A percentile compares a stretch with the other conserved stretches of the same genome.
phyloP scores from a whole-genome alignment of 1,284 basidiomycete genomes.

The Heterobasidion irregulare region DNA sequence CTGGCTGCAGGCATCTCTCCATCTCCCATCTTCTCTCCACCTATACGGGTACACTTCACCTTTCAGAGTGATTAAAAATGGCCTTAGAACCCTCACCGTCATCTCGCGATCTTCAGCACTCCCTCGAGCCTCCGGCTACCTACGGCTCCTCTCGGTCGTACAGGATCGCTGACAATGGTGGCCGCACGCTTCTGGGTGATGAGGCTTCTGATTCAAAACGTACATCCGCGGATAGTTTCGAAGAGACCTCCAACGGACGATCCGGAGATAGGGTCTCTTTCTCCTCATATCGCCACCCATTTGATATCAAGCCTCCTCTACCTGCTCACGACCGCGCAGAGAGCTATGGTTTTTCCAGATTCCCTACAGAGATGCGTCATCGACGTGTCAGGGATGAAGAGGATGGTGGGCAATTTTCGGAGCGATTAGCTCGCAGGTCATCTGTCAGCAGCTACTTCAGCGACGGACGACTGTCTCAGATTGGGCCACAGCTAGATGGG shows the following conservation, averaged over 20 bases:
- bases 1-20: too few species aligned
- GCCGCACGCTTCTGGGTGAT: too few species aligned
- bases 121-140: too few species aligned
- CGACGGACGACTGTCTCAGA: not conserved
- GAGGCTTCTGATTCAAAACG: not conserved
- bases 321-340: not conserved
- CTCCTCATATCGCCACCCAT: not conserved
- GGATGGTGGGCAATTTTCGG: not conserved
- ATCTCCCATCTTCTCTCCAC: too few species aligned
- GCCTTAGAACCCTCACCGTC: not conserved
- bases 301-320: not conserved
- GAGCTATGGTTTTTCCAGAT: not conserved
- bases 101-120: not conserved
- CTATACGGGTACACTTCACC: not conserved
- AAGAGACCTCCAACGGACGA: not conserved
- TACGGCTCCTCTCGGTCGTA: too few species aligned
- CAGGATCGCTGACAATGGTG: too few species aligned
- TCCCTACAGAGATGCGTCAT: not conserved
- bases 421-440: not conserved
- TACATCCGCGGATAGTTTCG: not conserved
- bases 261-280: not conserved
- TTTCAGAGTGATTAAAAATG: not conserved
- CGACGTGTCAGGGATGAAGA: not conserved
- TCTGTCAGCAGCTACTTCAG: not conserved
- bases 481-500: not conserved